Base-by-base conservation (phyloP, 257 asterid species). In the Rauvolfia tetraphylla region DNA sequence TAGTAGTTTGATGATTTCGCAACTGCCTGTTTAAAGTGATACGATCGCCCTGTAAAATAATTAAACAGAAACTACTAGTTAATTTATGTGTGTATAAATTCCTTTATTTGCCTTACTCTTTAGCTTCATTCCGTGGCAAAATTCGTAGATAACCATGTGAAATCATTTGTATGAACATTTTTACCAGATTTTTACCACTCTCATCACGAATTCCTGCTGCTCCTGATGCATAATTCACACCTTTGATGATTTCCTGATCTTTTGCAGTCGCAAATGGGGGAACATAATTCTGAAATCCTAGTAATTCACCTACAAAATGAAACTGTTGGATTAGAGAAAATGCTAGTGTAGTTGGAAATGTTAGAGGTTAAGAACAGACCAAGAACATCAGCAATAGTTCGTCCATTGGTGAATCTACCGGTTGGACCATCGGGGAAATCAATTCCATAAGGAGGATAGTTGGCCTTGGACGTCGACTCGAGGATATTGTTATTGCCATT, bases 141-240 rank as follows among this genome's bases (percentile, higher is more conserved):
- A n/a, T n/a, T n/a, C n/a, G n/a, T n/a, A n/a, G n/a, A n/a, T n/a
- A n/a, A n/a, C n/a, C n/a, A n/a, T n/a, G n/a, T n/a, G 10, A 46
- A 46, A 0, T 0, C 53, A 4, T 46, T 46, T 10, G 17, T 46
- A 10, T 46, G 53, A 46, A 13, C 10, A 51, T 0, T 14, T 54
- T 23, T 57, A 51, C 57, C 57, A 51, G 63, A 2, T 20, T 51
- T 0, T 0, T 9, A 33, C 96, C 93, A 0, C 91, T 66, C 4
- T 42, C 79, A 0, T 83, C 84, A 11, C 80, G 95, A 53, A 91
- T 90, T 78, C 98, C 96, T 6, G 88, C 84, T 15, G 49, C 85
- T 7, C 92, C 97, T 0, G 97, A 92, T 11, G 90, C 97, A 79
- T 92, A 89, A 72, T 91, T 91, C 13, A 91, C 80, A 1, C 98